phyloP scores from a whole-genome alignment of 2,329 filamentous ascomycete genomes.

The Chaetomium strumarium region DNA sequence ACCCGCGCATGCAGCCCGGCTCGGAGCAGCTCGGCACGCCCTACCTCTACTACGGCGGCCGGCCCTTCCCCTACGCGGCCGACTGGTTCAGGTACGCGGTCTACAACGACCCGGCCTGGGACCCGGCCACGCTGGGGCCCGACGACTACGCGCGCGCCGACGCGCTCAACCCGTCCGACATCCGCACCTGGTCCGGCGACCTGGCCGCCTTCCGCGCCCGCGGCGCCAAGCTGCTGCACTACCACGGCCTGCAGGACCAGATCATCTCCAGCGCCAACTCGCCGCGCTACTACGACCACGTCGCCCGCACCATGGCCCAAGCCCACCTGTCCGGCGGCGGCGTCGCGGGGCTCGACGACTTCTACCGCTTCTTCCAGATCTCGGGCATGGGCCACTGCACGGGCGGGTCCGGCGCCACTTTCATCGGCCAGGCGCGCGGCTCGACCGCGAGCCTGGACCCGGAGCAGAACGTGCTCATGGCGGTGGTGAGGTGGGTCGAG shows the following conservation, averaged over 20 bases:
- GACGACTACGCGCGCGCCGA: conserved; percentile 30
- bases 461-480: conserved; percentile 34
- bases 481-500: conserved; percentile 44
- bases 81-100: conserved; percentile 46
- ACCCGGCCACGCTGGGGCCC: conserved; percentile 32
- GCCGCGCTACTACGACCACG: conserved; percentile 43
- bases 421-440: conserved; percentile 30
- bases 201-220: conserved; percentile 31
- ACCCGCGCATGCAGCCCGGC: conserved; percentile 46
- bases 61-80: conserved; percentile 36
- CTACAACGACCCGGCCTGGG: conserved; percentile 39
- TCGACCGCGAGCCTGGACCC: conserved; percentile 18
- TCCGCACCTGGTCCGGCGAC: conserved; percentile 31
- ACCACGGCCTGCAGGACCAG: conserved; percentile 34
- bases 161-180: conserved; percentile 21
- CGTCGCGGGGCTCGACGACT: conserved; percentile 34
- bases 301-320: conserved; percentile 40
- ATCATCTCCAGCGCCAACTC: conserved; percentile 37
- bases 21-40: conserved; percentile 35
- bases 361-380: conserved; percentile 47
- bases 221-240: conserved; percentile 42
- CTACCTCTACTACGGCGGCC: conserved; percentile 33
- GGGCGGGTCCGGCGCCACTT: conserved; percentile 30
- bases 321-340: no score
- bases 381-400: conserved; percentile 47